Conservation (phyloP, 805 yeast species). For the Myxozyma kluyveri region DNA sequence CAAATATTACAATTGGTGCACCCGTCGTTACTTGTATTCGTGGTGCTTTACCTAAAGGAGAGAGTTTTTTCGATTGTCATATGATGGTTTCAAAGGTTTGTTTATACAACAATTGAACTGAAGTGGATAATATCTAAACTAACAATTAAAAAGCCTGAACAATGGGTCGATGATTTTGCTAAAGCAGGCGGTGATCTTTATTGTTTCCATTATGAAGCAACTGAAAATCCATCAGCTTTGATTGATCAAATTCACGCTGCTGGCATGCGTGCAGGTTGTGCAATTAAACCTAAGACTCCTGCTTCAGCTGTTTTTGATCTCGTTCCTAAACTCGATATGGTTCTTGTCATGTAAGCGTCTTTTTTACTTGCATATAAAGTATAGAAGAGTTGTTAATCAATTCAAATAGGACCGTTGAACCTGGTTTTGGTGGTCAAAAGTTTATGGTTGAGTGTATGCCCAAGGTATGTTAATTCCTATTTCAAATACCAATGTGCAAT, state of each 20-base stretch:
- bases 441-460: slow-evolving; percentile 97
- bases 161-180: slow-evolving; percentile 91
- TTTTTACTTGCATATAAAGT: background rate
- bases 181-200: slow-evolving; percentile 93
- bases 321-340: slow-evolving; percentile 83
- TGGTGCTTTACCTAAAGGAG: slow-evolving; percentile 67
- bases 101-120: background rate
- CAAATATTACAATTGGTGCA: slow-evolving; percentile 91
- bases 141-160: slow-evolving; percentile 60
- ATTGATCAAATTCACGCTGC: slow-evolving; percentile 70
- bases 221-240: slow-evolving; percentile 64
- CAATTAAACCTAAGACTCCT: slow-evolving; percentile 89
- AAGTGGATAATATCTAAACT: background rate
- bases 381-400: background rate
- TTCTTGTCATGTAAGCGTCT: slow-evolving; percentile 75
- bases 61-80: slow-evolving; percentile 84
- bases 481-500: background rate
- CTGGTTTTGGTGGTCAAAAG: slow-evolving; percentile 98
- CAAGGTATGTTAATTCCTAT: slow-evolving; percentile 47
- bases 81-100: slow-evolving; percentile 78
- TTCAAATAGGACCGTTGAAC: slow-evolving; percentile 85
- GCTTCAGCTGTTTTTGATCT: slow-evolving; percentile 76
- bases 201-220: slow-evolving; percentile 91
- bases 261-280: slow-evolving; percentile 93
- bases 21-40: slow-evolving; percentile 80